Evolutionary conservation across 352 stramenopile genomes (phyloP).

Genomic region (Globisporangium nodosum): DNA sequence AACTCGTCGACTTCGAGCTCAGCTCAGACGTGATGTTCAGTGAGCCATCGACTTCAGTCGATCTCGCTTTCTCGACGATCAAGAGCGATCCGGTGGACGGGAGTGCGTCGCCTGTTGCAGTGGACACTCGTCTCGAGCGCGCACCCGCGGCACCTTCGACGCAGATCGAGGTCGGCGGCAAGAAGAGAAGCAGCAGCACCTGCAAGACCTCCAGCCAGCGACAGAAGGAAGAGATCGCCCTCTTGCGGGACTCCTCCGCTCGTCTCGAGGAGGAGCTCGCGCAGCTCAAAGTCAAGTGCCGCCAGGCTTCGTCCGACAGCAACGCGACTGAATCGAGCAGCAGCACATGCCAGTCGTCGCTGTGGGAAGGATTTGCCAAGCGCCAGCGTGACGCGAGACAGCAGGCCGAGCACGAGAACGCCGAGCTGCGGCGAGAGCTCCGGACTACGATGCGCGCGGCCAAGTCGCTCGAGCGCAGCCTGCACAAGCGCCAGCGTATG

Average conservation of each 20-base stretch:
- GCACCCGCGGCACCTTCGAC: background rate
- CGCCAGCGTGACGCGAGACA: conserved; percentile 6
- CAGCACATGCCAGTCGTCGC: background rate
- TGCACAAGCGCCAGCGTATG: conserved; percentile 6
- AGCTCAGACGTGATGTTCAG: background rate
- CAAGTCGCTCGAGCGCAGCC: conserved; percentile 3
- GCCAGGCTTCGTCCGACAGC: background rate
- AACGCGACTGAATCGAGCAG: background rate
- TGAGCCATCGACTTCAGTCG: background rate
- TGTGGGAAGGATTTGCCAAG: conserved; percentile 7
- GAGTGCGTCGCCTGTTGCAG: background rate
- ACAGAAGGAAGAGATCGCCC: conserved; percentile 4
- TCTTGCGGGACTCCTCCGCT: background rate
- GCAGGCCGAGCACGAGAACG: conserved; percentile 5
- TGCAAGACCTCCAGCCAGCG: conserved; percentile 7
- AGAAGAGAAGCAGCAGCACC: background rate
- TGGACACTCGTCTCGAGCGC: background rate
- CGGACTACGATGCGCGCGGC: background rate
- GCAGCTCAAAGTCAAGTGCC: background rate
- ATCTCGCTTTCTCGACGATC: background rate
- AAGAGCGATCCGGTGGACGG: background rate
- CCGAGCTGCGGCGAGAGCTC: conserved; percentile 2
- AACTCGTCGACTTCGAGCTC: conserved; percentile 4
- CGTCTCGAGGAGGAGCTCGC: conserved; percentile 1
- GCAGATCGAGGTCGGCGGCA: background rate